phyloP scores from a whole-genome alignment of 176 grass and related monocot genomes.

The Coix lacrymajobi region DNA sequence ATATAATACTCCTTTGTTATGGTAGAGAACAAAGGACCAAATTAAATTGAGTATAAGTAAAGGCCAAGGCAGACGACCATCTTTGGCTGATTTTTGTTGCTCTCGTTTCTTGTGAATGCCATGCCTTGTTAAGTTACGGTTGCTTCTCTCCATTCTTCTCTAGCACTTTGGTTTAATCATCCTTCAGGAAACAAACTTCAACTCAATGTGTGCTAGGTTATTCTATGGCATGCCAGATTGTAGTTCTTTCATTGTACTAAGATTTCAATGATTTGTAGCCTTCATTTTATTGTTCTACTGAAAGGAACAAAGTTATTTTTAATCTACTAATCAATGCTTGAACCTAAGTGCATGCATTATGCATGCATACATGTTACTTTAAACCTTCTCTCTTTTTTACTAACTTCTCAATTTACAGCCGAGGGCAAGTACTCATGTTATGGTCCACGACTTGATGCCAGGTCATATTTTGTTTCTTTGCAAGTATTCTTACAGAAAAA shows the following conservation, averaged over 20 bases:
- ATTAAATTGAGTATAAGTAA: too few species aligned
- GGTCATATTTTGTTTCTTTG: background rate
- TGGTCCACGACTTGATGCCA: background rate
- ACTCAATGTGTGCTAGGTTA: background rate
- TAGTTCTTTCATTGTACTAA: background rate
- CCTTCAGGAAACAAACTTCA: background rate
- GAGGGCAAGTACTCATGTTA: background rate
- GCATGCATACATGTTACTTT: background rate
- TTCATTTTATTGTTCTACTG: background rate
- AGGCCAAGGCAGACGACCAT: too few species aligned
- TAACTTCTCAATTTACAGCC: background rate
- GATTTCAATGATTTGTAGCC: background rate
- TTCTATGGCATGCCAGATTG: background rate
- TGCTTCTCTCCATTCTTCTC: background rate
- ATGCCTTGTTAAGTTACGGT: background rate
- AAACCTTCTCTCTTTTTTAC: background rate
- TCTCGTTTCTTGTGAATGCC: background rate
- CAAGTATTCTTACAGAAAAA: background rate
- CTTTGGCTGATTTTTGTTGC: too few species aligned
- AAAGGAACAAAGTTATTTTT: background rate
- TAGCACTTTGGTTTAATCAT: background rate
- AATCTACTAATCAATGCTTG: background rate
- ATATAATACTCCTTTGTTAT: too few species aligned
- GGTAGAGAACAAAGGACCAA: too few species aligned
- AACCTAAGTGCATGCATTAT: background rate